Conservation (phyloP, 768 basidiomycete genomes). For the Leucosporidium scottii region DNA sequence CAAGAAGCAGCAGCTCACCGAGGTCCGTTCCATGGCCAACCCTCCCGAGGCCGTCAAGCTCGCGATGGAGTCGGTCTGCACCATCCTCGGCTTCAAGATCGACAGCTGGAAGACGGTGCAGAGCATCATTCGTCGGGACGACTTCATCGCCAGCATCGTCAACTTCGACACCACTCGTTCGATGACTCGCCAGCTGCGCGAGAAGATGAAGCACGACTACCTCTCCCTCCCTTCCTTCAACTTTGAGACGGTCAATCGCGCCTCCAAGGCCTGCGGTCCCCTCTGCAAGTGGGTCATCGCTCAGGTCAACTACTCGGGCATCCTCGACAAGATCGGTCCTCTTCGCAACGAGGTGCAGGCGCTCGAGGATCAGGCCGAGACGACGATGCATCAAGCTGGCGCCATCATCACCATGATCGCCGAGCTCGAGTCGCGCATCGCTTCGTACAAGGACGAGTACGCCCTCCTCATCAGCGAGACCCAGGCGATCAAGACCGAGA, state of each 20-base stretch:
- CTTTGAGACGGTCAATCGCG: conserved; percentile 89
- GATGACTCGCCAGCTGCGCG: conserved; percentile 83
- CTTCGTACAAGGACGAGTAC: conserved; percentile 92
- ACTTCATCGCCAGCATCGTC: conserved; percentile 92
- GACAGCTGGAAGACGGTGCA: conserved; percentile 96
- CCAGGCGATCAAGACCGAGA: conserved; percentile 92
- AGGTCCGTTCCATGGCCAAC: conserved; percentile 96
- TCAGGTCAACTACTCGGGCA: conserved; percentile 93
- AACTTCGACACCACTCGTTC: conserved; percentile 85
- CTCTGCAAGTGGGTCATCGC: conserved; percentile 97
- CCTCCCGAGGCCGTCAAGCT: conserved; percentile 96
- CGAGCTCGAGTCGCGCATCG: conserved; percentile 87
- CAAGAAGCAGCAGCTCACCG: conserved; percentile 87
- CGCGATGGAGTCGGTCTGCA: conserved; percentile 98
- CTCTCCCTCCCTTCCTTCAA: conserved; percentile 83
- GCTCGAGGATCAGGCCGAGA: conserved; percentile 82
- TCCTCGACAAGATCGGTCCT: conserved; percentile 92
- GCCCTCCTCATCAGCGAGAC: conserved; percentile 93
- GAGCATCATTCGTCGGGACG: conserved; percentile 87
- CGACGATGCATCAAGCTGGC: conserved; percentile 86
- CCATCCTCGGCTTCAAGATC: conserved; percentile 89
- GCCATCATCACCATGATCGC: conserved; percentile 86
- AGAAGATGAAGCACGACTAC: conserved; percentile 87
- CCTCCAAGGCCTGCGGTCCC: conserved; percentile 93
- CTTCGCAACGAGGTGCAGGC: conserved; percentile 91